Evolutionary conservation across 202 grass and related monocot species (phyloP).

Genomic region (Setaria viridis): DNA sequence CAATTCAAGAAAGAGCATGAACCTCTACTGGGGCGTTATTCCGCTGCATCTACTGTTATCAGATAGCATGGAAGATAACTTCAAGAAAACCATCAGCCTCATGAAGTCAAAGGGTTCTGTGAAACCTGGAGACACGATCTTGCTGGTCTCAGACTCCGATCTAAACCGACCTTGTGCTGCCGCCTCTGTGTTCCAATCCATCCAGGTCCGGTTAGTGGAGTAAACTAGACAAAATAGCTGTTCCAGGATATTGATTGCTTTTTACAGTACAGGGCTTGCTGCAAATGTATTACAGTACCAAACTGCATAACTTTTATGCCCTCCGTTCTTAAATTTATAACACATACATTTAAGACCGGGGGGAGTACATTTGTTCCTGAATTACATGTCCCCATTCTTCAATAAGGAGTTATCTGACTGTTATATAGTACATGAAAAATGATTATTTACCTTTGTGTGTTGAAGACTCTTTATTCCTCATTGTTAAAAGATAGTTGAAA

Average conservation of each 20-base stretch:
- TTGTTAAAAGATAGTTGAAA: not conserved
- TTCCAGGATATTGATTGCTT: not conserved
- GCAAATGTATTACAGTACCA: not conserved
- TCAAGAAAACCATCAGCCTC: conserved; percentile 54
- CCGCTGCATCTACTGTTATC: conserved; percentile 56
- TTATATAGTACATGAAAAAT: not conserved
- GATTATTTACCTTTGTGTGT: not conserved
- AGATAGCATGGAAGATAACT: conserved; percentile 66
- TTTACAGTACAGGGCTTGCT: not conserved
- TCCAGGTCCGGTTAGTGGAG: conserved; percentile 63
- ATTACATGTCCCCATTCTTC: not conserved
- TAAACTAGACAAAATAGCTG: conserved; percentile 33
- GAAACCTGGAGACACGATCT: conserved; percentile 62
- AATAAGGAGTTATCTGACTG: not conserved
- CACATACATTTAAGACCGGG: not conserved
- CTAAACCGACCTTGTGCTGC: conserved; percentile 51
- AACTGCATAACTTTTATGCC: not conserved
- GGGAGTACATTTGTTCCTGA: conserved; percentile 27
- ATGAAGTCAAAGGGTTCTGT: conserved; percentile 62
- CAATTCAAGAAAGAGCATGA: conserved; percentile 74
- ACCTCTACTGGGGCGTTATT: conserved; percentile 71
- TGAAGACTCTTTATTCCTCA: not conserved
- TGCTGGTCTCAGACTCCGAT: conserved; percentile 65
- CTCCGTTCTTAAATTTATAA: no score
- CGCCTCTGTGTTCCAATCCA: conserved; percentile 57